Base-by-base conservation (phyloP, 768 basidiomycete genomes). In the Mycena indigotica region DNA sequence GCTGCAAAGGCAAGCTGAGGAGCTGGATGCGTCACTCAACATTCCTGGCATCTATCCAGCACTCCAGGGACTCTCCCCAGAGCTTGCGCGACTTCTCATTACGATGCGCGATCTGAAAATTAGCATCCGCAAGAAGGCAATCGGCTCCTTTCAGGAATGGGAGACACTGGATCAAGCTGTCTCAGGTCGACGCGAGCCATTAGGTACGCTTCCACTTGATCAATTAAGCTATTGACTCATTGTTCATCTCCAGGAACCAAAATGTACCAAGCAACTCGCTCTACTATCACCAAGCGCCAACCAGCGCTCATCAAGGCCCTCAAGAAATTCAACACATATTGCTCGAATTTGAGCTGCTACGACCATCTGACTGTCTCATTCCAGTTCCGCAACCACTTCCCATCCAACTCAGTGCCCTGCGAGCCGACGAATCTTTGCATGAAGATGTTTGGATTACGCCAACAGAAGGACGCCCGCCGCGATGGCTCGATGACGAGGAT, bases 11-110 rank as follows among this genome's bases (percentile, higher is more conserved):
- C 51, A 70, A 51, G 69, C 73, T 0, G 72, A 78, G 28, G 54
- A 38, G 0, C 58, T 78, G 0, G 77, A 75, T 61, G 32, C 65
- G 1, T 70, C 73, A 0, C 61, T 78, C 17, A 75, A 78, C 40
- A 55, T 77, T 5, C 65, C 63, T 1, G 62, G 70, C 3, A n/a
- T 39, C 6, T 75, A 71, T 38, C 76, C 73, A 0, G 72, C 72
- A 25, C 71, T 78, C n/a, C 32, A 61, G 23, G 65, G 65, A 8
- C 35, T 73, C 13, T 55, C 66, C 19, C 40, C 69, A 2, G 61
- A 70, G 6, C 75, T 75, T 55, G 63, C 76, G 2, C 56, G 57
- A 4, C 66, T 60, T 0, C 67, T 79, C 0, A 53, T 78, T 2
- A 66, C 75, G 58, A 73, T 69, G 24, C 52, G 57, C 0, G 64